Evolutionary conservation across 2,329 filamentous ascomycete species (phyloP).

Genomic region (Bretziella fagacearum): DNA sequence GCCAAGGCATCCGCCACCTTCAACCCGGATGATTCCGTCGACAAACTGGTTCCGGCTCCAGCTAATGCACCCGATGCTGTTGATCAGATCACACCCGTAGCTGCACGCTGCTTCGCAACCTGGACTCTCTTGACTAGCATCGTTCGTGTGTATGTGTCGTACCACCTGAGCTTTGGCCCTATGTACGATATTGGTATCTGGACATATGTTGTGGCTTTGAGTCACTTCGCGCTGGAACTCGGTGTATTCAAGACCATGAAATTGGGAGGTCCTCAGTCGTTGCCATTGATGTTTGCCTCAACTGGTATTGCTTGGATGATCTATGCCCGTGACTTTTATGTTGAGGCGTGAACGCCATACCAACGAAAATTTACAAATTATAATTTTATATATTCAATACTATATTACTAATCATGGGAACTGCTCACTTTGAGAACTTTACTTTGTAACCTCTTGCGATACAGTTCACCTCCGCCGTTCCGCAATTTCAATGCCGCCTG

Average conservation of each 20-base stretch:
- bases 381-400: neutral
- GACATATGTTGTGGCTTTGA: slow-evolving; percentile 63
- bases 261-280: slow-evolving; percentile 38
- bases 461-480: slow-evolving; percentile 63
- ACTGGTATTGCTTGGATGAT: slow-evolving; percentile 43
- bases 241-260: slow-evolving; percentile 60
- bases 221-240: slow-evolving; percentile 69
- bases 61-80: slow-evolving; percentile 28
- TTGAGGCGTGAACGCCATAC: slow-evolving; percentile 23
- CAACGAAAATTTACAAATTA: neutral
- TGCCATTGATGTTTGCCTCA: slow-evolving; percentile 36
- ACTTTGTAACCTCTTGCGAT: slow-evolving; percentile 36
- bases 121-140: slow-evolving; percentile 70
- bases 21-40: slow-evolving; percentile 35
- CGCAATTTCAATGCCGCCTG: slow-evolving; percentile 70
- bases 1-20: slow-evolving; percentile 25
- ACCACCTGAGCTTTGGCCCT: slow-evolving; percentile 54
- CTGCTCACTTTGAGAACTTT: slow-evolving; percentile 19
- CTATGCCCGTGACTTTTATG: slow-evolving; percentile 53
- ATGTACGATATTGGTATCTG: slow-evolving; percentile 68
- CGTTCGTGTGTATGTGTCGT: slow-evolving; percentile 67
- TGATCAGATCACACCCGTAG: slow-evolving; percentile 56
- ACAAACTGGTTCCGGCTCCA: slow-evolving; percentile 34
- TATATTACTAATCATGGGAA: neutral
- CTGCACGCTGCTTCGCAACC: slow-evolving; percentile 66